These are phyloP conservation scores for Gossypium bickii DNA, from an alignment of 345 rosid genomes.

Conservation along the genomic window DNA sequence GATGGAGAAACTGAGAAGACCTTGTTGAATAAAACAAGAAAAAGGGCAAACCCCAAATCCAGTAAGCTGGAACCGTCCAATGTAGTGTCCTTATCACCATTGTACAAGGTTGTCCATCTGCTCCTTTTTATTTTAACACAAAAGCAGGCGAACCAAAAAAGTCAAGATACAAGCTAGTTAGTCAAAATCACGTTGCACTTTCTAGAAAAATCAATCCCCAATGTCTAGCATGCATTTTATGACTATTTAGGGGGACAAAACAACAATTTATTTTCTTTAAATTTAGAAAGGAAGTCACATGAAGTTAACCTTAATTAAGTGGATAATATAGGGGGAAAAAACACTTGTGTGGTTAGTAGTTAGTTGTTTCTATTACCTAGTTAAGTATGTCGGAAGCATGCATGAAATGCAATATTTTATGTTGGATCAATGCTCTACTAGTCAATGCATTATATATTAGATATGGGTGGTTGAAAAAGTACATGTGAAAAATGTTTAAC, in stretches of 20 bases:
- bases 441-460: too few species aligned
- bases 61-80: conserved; percentile 58
- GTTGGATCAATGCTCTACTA: too few species aligned
- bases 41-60: conserved; percentile 68
- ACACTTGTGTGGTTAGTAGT: background rate
- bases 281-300: background rate
- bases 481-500: too few species aligned
- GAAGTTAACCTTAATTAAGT: background rate
- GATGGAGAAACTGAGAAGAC: conserved; percentile 52
- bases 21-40: conserved; percentile 64
- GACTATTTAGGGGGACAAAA: background rate
- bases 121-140: conserved; percentile 24
- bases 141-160: background rate
- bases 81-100: conserved; percentile 57
- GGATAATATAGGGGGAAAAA: background rate
- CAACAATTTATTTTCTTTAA: background rate
- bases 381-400: background rate
- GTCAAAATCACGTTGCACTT: background rate
- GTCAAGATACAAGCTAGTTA: background rate
- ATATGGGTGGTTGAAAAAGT: too few species aligned
- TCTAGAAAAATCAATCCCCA: background rate
- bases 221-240: conserved; percentile 2
- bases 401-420: background rate
- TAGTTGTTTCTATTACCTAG: background rate
- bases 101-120: conserved; percentile 51